A percentile compares a stretch with the other conserved stretches of the same genome.
Conservation (phyloP, 2,329 filamentous ascomycete genomes). For the Dryadomyces quercus-mongolicae region DNA sequence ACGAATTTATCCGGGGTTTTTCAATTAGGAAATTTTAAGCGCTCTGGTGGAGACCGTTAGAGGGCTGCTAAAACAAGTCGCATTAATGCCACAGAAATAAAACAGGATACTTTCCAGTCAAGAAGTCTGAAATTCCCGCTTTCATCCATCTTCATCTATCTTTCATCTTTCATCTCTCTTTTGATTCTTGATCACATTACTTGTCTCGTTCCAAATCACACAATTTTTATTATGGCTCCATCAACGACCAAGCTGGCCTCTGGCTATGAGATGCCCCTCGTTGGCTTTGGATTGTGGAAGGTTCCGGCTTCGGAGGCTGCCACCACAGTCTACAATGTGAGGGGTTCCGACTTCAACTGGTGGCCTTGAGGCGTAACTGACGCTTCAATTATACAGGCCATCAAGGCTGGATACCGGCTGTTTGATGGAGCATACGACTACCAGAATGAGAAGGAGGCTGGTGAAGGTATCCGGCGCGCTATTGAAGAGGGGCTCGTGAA, state of each 20-base stretch:
- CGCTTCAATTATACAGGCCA: slow-evolving; percentile 24
- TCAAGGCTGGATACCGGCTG: slow-evolving; percentile 49
- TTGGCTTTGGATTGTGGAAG: slow-evolving; percentile 76
- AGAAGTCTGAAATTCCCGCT: too few species aligned
- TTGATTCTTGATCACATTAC: not conserved
- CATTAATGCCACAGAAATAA: too few species aligned
- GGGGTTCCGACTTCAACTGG: not conserved
- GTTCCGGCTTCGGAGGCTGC: slow-evolving; percentile 60
- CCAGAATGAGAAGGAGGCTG: slow-evolving; percentile 69
- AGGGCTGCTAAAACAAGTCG: too few species aligned
- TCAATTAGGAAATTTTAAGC: not conserved
- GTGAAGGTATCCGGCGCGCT: slow-evolving; percentile 64
- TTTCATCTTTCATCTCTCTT: not conserved
- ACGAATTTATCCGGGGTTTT: not conserved
- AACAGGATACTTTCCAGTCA: too few species aligned
- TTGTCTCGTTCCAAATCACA: too few species aligned
- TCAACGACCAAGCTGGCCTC: slow-evolving; percentile 50
- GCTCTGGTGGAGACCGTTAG: too few species aligned
- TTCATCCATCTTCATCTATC: not conserved
- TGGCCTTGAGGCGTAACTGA: not conserved
- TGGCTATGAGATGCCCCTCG: slow-evolving; percentile 59
- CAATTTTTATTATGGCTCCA: slow-evolving; percentile 16
- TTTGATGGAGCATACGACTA: slow-evolving; percentile 59
- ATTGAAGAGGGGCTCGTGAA: slow-evolving; percentile 72
- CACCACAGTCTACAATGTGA: slow-evolving; percentile 60